Conservation (phyloP, 208 protist species). For the Angomonas desouzai region DNA sequence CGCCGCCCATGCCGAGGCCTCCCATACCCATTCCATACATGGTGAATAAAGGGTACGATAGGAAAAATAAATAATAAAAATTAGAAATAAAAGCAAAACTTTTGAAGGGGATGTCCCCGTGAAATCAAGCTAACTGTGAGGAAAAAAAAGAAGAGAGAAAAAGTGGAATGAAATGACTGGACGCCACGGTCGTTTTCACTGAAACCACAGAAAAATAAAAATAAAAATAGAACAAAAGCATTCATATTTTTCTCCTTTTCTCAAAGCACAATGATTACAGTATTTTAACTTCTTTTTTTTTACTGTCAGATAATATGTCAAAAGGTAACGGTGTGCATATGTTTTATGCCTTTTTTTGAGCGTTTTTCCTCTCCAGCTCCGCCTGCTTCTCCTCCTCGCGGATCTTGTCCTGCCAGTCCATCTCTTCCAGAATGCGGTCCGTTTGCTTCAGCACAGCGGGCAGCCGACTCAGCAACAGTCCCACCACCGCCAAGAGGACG, state of each 20-base stretch:
- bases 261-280: too few relatives aligned
- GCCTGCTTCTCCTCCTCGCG: background rate
- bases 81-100: slow-evolving; percentile 2
- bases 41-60: background rate
- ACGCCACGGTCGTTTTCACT: too few relatives aligned
- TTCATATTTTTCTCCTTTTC: too few relatives aligned
- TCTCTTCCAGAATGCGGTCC: slow-evolving; percentile 54
- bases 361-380: slow-evolving; percentile 1
- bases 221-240: too few relatives aligned
- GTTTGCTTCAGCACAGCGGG: slow-evolving; percentile 58
- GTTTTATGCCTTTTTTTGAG: slow-evolving; percentile 5
- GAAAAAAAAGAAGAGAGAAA: slow-evolving; percentile 11
- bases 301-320: too few relatives aligned
- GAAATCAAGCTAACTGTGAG: background rate
- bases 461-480: slow-evolving; percentile 57
- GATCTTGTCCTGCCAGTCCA: slow-evolving; percentile 46
- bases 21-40: slow-evolving; percentile 23
- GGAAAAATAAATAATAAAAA: slow-evolving; percentile 9
- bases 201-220: too few relatives aligned
- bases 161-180: too few relatives aligned
- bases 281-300: too few relatives aligned
- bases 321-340: too few relatives aligned
- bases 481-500: slow-evolving; percentile 48
- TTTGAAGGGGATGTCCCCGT: background rate
- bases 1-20: slow-evolving; percentile 16